Base-by-base conservation (phyloP, 192 early-diverging fungal species). In the Linnemannia exigua region DNA sequence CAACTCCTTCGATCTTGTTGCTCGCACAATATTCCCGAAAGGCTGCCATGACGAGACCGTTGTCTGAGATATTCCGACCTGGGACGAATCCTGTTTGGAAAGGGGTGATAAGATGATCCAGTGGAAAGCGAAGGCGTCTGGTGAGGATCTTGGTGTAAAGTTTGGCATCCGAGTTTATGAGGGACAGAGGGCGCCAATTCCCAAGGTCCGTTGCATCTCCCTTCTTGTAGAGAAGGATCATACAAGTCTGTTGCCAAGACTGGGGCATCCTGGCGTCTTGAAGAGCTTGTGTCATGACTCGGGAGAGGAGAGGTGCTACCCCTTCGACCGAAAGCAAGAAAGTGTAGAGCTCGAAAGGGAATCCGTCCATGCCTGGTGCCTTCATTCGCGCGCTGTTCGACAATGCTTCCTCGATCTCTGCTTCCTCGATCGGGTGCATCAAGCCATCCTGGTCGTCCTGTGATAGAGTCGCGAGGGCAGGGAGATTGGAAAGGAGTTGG, bases 211-310 rank as follows among this genome's bases (percentile, higher is more conserved):
- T 35, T 0, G 72, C 70, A n/a, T 72, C 75, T 0, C 77, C 83
- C 61, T 79, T 75, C 52, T 86, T 79, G 51, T 75, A 79, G 0
- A 86, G 36, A 8, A 87, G 52, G 36, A 87, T 80, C 75, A 80
- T 79, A 17, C 41, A 20, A 9, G 79, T 87, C 70, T 76, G 50
- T 22, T 51, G 38, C 80, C 74, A 76, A 1, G 61, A 70, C 22
- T 6, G 0, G 33, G 80, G 80, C 38, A 76, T 44, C 22, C 2
- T n/a, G 22, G 69, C 38, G 0, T 1, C n/a, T 9, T 25, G 35
- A 1, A 70, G n/a, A 41, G 41, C 69, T 37, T 37, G 15, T 16
- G 31, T 46, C 69, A n/a, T 70, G 41, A 70, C 1, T 70, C n/a
- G 66, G 31, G 31, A 67, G 1, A 67, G 66, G n/a, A 66, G 31